Evolutionary conservation across 2,329 filamentous ascomycete species (phyloP), one percentile per base, ranked within the genome.

Genomic region (Calonectria pauciramosa): DNA sequence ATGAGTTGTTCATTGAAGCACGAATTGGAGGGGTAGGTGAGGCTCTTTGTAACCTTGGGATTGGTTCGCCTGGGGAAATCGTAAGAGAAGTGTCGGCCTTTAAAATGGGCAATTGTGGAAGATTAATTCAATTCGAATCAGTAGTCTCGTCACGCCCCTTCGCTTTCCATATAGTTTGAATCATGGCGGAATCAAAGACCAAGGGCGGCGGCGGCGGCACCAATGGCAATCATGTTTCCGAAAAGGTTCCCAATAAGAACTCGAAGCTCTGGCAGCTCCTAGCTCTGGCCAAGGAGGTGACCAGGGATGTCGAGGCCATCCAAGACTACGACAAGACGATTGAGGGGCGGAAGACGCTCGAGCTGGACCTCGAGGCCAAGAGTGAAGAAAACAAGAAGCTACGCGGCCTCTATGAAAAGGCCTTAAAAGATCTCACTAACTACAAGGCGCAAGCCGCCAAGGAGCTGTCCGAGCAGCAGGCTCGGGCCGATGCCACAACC

Each of bases 231-330:
- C 44, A 76, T 36, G 72, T 34, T 26, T 28, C 76, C 30, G 77
- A 74, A 8, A 80, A 74, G 60, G 38, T 70, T n/a, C 6, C 67
- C 32, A 44, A 44, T 34, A 77, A 78, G 65, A 75, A 78, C 44
- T 79, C 80, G 8, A 82, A 82, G 69, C 71, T 82, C 1, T 77
- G 77, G 74, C 79, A 82, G 11, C 75, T 82, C 54, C 76, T 82
- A 3, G 74, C 72, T 8, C 30, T 82, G 32, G 80, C 81, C n/a
- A 79, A 81, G 26, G 80, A 82, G 32, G 80, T 82, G 7, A 76
- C 77, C 34, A 81, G 79, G 51, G 81, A 82, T 38, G 75, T 77
- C 13, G 78, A 81, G 26, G 80, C 78, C 14, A 75, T 82, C 13
- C 77, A 80, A 26, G 80, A 82, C 47, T 81, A 79, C 41, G 80